Evolutionary conservation across 306 rosid genomes (phyloP).

Genomic region (Cicer bijugum): DNA sequence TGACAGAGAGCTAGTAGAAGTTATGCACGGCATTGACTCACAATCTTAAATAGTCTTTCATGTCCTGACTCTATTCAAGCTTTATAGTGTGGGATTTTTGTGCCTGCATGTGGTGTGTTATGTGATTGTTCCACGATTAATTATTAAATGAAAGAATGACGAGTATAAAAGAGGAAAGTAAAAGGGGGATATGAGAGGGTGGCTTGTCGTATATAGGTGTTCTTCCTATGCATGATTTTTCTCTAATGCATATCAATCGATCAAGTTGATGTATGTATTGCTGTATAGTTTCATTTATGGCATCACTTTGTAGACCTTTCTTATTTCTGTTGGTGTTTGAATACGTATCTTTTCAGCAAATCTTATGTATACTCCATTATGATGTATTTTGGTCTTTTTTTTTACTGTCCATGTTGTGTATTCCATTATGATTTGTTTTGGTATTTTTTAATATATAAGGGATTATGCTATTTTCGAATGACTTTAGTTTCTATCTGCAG

Average conservation of each 20-base stretch:
- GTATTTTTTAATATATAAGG: slow-evolving; percentile 5
- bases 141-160: slow-evolving; percentile 9
- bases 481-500: slow-evolving; percentile 50
- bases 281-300: neutral
- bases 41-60: slow-evolving; percentile 14
- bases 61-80: slow-evolving; percentile 12
- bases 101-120: slow-evolving; percentile 9
- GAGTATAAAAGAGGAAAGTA: neutral
- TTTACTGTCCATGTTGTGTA: slow-evolving; percentile 23
- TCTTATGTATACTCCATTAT: neutral
- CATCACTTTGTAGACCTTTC: neutral
- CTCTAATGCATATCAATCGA: neutral
- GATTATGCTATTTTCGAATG: slow-evolving; percentile 21
- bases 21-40: slow-evolving; percentile 5
- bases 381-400: slow-evolving; percentile 5
- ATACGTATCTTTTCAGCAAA: neutral
- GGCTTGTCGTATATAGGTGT: neutral
- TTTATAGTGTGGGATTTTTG: neutral
- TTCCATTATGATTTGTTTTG: neutral
- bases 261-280: slow-evolving; percentile 3
- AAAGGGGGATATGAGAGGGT: neutral
- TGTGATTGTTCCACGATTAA: slow-evolving; percentile 9
- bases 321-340: slow-evolving; percentile 22
- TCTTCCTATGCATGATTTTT: slow-evolving; percentile 15
- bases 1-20: slow-evolving; percentile 30